Evolutionary conservation across 2,329 filamentous ascomycete genomes (phyloP).

Genomic region (Alternaria triticina): DNA sequence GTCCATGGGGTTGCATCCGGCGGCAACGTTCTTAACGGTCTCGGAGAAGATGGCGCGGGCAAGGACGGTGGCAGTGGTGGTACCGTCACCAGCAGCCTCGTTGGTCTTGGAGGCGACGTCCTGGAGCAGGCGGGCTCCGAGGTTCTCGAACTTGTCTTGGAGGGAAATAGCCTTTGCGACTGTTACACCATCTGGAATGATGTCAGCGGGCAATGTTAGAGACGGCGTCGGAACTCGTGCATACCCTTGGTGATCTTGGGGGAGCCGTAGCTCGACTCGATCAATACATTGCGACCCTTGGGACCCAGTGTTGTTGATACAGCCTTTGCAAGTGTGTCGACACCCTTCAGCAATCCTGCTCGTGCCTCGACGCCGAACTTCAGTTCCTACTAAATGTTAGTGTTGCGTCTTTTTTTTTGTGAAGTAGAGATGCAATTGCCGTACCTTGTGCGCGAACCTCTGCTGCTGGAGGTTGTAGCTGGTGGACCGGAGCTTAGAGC

Average conservation of each 20-base stretch:
- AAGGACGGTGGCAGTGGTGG: constrained; percentile 95
- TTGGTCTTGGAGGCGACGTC: constrained; percentile 99
- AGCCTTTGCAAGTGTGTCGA: constrained; percentile 95
- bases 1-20: constrained; percentile 99
- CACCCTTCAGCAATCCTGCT: constrained; percentile 86
- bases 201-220: constrained; percentile 20
- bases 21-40: constrained; percentile 99
- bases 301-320: constrained; percentile 95
- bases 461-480: constrained; percentile 82
- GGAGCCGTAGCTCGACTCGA: constrained; percentile 97
- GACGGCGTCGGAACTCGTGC: constrained; percentile 1
- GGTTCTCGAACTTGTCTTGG: constrained; percentile 99
- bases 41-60: constrained; percentile 99
- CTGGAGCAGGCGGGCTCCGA: constrained; percentile 93
- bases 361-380: constrained; percentile 97
- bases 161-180: constrained; percentile 80
- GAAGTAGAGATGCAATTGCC: constrained; percentile 23
- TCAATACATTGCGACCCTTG: constrained; percentile 97
- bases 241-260: constrained; percentile 99
- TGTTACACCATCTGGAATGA: constrained; percentile 56
- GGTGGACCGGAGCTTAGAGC: constrained; percentile 57
- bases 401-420: not conserved
- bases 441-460: constrained; percentile 96
- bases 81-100: constrained; percentile 97
- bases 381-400: constrained; percentile 70